Evolutionary conservation across 1,284 basidiomycete species (phyloP), one percentile per base, ranked within the genome.

Genomic region (Ustilago lituana): DNA sequence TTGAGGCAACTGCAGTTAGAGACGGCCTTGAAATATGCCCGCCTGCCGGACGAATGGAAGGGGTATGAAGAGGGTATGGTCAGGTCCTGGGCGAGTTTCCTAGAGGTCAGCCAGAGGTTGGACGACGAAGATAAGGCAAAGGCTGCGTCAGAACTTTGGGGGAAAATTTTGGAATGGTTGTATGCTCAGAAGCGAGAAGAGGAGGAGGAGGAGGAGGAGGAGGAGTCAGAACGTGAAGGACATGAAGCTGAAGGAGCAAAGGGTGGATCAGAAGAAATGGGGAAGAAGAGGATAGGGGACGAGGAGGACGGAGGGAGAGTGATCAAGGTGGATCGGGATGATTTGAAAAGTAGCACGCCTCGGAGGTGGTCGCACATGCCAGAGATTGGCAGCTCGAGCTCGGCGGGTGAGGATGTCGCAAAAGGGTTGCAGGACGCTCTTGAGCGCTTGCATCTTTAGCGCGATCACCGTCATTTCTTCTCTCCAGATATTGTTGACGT

Each of bases 21-120:
- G 0, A 66, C 48, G 0, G 38, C 15, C 22, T 6, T 60, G 17
- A 24, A 23, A 15, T 65, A 65, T 20, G 62, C 55, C 1, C 36
- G 7, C 1, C 4, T 65, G 20, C 19, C 19, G 1, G 22, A 12
- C 1, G 38, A 39, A 5, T 46, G 37, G 56, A 26, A 22, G 11
- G 3, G 10, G 20, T 65, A n/a, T 23, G 62, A 65, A 14, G 51
- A 65, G 15, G 14, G 9, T 0, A 27, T 54, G 24, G 51, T 51
- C 17, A 38, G 55, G 3, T 20, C 35, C 8, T 65, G 46, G 41
- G 37, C 27, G 5, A 11, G 10, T 1, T 38, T 65, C 11, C 20
- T 65, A 17, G 37, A 12, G 12, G 33, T 55, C 1, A 33, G 47
- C 14, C 41, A 65, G n/a, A n/a, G n/a, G n/a, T n/a, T n/a, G n/a